Percentiles rank a stretch among this genome's conserved stretches.
phyloP scores from a whole-genome alignment of 164 flowering plant genomes.

The Saururus chinensis region DNA sequence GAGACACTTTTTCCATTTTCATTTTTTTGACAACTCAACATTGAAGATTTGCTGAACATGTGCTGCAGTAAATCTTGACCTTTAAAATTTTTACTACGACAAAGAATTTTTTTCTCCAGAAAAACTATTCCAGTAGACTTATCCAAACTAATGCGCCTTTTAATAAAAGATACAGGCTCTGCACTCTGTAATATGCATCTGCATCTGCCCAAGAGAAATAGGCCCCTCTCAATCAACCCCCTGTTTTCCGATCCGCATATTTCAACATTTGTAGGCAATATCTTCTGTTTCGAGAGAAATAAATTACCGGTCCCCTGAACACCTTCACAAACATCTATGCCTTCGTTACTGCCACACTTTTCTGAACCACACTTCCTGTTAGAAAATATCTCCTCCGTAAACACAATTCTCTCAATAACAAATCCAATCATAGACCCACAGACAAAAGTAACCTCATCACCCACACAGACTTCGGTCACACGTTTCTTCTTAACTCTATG shows the following conservation, averaged over 20 bases:
- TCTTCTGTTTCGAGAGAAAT: constrained; percentile 10
- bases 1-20: background rate
- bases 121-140: background rate
- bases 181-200: constrained; percentile 36
- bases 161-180: constrained; percentile 42
- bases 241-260: constrained; percentile 6
- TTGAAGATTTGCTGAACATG: background rate
- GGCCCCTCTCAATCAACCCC: constrained; percentile 19
- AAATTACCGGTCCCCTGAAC: constrained; percentile 10
- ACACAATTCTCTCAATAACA: constrained; percentile 35
- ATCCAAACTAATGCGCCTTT: constrained; percentile 8
- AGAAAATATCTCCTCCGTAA: constrained; percentile 27
- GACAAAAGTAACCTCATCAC: constrained; percentile 56
- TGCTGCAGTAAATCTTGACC: background rate
- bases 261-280: background rate
- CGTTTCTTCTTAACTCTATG: constrained; percentile 24
- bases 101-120: background rate
- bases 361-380: background rate
- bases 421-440: constrained; percentile 40
- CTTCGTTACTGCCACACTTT: background rate
- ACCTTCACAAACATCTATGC: too few relatives aligned
- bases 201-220: constrained; percentile 33
- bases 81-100: too few relatives aligned
- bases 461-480: constrained; percentile 33
- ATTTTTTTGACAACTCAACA: background rate